Conservation (phyloP, 164 flowering plant genomes). For the Houttuynia cordata region DNA sequence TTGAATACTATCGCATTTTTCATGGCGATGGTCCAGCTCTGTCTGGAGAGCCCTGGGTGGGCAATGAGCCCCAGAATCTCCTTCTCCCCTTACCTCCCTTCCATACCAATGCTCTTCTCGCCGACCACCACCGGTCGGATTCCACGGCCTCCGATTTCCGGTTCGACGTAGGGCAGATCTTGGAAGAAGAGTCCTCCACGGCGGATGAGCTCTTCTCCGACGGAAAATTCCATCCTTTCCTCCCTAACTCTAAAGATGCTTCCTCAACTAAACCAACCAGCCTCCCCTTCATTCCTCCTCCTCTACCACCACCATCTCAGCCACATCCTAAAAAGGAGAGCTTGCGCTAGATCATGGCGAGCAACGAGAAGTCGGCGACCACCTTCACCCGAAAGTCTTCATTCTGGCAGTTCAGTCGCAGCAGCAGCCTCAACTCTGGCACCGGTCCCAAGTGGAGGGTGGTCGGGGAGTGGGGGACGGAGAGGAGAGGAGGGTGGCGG, state of each 20-base stretch:
- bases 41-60: conserved; percentile 2
- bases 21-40: conserved; percentile 5
- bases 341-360: conserved; percentile 43
- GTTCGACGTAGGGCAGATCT: conserved; percentile 34
- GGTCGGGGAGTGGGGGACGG: too few species aligned
- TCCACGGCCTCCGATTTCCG: conserved; percentile 36
- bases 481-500: too few species aligned
- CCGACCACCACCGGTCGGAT: conserved; percentile 7
- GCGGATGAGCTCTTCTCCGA: conserved; percentile 76
- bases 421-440: conserved; percentile 43
- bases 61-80: too few species aligned
- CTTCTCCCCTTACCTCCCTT: conserved; percentile 50
- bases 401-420: conserved; percentile 69
- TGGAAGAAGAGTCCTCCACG: conserved; percentile 25
- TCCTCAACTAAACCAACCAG: background rate
- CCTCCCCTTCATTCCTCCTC: background rate
- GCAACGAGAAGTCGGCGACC: conserved; percentile 18
- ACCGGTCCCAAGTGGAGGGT: conserved; percentile 19
- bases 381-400: conserved; percentile 12
- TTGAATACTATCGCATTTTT: too few species aligned
- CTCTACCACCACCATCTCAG: conserved; percentile 2
- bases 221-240: conserved; percentile 53
- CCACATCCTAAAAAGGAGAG: conserved; percentile 50
- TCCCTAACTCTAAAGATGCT: conserved; percentile 32
- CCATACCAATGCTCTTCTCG: conserved; percentile 6